Base-by-base conservation (phyloP, 768 basidiomycete genomes). In the Xerocomellus intermedius region DNA sequence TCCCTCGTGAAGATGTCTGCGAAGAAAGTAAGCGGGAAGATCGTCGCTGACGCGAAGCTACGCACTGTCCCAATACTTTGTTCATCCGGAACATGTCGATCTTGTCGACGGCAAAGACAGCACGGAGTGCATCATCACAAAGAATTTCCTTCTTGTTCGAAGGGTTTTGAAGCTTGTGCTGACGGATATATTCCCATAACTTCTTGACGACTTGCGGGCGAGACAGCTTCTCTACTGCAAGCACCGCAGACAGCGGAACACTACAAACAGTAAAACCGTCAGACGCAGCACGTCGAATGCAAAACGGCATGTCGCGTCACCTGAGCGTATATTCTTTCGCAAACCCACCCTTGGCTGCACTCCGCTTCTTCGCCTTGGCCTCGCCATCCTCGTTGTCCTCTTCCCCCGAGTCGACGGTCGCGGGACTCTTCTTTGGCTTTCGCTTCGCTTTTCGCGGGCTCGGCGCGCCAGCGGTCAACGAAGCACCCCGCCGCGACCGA, bases 1-100 rank as follows among this genome's bases (percentile, higher is more conserved):
- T 43, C 55, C 64, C 26, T 70, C 69, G 45, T 72, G 72, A 51
- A 72, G 63, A 56, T 72, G 71, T 50, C 72, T 73, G 37, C 16
- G 16, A 44, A 43, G 22, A 42, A 13, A 8, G 43, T 60, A 12
- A 62, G 55, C 24, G 9, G 17, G 8, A 44, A 19, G 7, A 42
- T 42, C 16, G 6, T 42, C 32, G 28, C 26, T 10, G 22, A 38
- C 16, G 21, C 6, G 9, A 26, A 21, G 14, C 5, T 10, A 74
- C 82, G 55, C 52, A 93, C 88, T 86, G 77, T 67, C 89, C 88
- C 53, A 96, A 75, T 26, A 87, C 80, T 72, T 95, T 93, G 79
- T 95, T 96, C 94, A 96, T 96, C 61, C 79, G 84, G 75, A 96
- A 95, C 92, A 95, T 95, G 72, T 91, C 85, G 53, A 97, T 83